Evolutionary conservation across 345 rosid genomes (phyloP).

Genomic region (Psidium guajava): DNA sequence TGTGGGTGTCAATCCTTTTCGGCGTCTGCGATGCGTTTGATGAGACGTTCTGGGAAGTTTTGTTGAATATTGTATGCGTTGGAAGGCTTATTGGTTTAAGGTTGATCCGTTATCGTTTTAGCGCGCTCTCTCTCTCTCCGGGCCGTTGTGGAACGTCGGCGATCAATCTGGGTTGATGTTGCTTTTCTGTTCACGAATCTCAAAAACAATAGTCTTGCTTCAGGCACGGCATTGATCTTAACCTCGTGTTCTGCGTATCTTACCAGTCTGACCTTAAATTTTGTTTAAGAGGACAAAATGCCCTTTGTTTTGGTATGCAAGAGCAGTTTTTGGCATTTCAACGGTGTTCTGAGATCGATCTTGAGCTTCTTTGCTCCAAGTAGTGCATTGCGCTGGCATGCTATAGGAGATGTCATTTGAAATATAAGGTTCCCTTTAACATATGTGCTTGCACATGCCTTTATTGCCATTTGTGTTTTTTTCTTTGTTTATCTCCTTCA

Average conservation of each 20-base stretch:
- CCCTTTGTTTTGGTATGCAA: neutral
- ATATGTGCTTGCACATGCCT: no score
- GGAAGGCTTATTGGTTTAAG: neutral
- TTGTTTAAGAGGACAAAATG: neutral
- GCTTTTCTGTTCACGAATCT: neutral
- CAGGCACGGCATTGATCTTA: neutral
- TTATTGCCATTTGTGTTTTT: neutral
- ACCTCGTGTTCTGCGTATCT: neutral
- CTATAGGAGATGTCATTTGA: neutral
- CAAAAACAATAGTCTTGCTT: neutral
- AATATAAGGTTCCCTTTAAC: neutral
- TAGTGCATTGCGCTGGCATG: neutral
- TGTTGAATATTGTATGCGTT: neutral
- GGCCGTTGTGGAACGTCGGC: neutral
- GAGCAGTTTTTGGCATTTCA: neutral
- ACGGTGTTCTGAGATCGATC: neutral
- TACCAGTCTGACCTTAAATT: neutral
- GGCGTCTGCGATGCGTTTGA: neutral
- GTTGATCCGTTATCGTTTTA: neutral
- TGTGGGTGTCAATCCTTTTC: neutral
- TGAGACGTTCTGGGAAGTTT: neutral
- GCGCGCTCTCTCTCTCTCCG: neutral
- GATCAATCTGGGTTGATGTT: neutral
- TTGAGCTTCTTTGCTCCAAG: neutral
- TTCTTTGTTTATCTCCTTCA: neutral